Conservation (phyloP, 805 yeast genomes). For the Yamadazyma sp. region DNA sequence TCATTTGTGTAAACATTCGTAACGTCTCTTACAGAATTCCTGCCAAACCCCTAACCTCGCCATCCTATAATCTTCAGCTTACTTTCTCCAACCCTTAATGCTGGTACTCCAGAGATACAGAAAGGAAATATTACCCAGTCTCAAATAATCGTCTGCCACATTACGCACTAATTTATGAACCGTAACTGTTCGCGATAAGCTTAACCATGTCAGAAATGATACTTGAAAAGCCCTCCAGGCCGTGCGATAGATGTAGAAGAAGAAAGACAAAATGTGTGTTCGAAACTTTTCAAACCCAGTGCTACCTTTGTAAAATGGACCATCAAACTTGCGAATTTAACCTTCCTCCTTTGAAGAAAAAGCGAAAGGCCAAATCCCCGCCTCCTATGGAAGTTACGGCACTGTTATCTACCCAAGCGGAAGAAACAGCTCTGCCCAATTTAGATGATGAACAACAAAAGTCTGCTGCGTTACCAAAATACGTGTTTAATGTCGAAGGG, state of each 20-base stretch:
- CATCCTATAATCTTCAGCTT: too few species aligned
- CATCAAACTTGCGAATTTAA: slow-evolving; percentile 10
- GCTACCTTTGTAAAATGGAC: slow-evolving; percentile 12
- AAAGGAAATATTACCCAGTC: too few species aligned
- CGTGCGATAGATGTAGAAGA: slow-evolving; percentile 15
- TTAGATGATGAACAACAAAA: neutral
- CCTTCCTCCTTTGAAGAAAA: slow-evolving; percentile 15
- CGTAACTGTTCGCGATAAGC: neutral
- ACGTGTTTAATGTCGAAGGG: slow-evolving; percentile 8
- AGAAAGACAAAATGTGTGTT: slow-evolving; percentile 16
- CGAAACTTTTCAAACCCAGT: slow-evolving; percentile 7
- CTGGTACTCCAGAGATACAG: too few species aligned
- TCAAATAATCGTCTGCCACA: too few species aligned
- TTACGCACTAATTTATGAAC: too few species aligned
- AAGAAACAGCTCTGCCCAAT: neutral
- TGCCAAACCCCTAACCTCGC: too few species aligned
- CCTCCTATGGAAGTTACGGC: neutral
- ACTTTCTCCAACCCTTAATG: too few species aligned
- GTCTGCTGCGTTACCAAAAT: slow-evolving; percentile 1
- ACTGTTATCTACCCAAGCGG: neutral
- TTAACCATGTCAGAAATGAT: slow-evolving; percentile 5
- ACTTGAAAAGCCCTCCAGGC: slow-evolving; percentile 12
- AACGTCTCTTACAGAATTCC: too few species aligned
- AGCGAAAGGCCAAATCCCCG: slow-evolving; percentile 9
- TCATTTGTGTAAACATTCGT: too few species aligned